Evolutionary conservation across 192 early-diverging fungal species (phyloP).

Genomic region (Entomortierella lignicola): DNA sequence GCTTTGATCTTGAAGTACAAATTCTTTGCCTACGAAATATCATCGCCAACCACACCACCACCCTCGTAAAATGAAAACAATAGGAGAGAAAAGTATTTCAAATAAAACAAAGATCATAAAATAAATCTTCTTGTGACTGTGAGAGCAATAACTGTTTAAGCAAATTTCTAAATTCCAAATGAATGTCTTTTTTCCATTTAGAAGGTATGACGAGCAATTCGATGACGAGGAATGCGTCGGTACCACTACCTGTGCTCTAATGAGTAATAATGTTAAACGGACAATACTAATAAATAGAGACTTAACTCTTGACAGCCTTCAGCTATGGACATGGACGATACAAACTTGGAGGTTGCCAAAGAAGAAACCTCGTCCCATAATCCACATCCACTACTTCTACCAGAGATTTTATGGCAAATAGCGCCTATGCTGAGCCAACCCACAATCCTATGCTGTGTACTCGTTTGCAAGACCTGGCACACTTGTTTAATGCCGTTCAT

Average conservation of each 20-base stretch:
- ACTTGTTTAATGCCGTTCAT: slow-evolving; percentile 24
- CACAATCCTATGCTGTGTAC: slow-evolving; percentile 2
- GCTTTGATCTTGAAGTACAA: slow-evolving; percentile 84
- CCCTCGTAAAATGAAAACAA: neutral
- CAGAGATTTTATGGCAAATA: slow-evolving; percentile 27
- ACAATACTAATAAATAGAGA: no score
- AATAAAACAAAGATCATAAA: no score
- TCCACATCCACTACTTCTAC: slow-evolving; percentile 24
- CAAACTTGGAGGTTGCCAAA: neutral
- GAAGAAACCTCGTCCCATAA: neutral
- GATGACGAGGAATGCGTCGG: no score
- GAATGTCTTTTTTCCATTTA: no score
- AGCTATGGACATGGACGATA: slow-evolving; percentile 1
- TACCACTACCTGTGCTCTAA: no score
- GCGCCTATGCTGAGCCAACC: slow-evolving; percentile 28
- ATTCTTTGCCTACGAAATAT: slow-evolving; percentile 80
- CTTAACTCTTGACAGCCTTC: no score
- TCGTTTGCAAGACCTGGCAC: slow-evolving; percentile 35
- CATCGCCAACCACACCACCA: slow-evolving; percentile 2
- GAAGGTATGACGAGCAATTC: no score
- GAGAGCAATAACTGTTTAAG: no score
- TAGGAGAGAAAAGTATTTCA: no score
- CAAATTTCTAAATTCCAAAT: no score
- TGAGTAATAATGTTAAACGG: no score
- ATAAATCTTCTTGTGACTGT: no score